Conservation (phyloP, 352 stramenopile genomes). For the Pythium volutum region DNA sequence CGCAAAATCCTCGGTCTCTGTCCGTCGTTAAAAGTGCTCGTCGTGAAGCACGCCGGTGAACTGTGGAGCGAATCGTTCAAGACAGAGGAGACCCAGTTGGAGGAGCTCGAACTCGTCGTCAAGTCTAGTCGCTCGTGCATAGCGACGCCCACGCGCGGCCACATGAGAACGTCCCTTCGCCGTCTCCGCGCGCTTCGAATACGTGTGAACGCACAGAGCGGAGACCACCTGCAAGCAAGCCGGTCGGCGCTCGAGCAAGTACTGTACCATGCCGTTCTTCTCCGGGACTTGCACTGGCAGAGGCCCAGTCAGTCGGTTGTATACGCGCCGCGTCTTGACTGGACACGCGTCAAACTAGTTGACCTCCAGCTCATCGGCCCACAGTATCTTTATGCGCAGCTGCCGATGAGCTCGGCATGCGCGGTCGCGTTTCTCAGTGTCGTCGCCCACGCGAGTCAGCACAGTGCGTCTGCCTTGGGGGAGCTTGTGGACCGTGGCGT, state of each 20-base stretch:
- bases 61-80: no score
- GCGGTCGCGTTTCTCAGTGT: conserved; percentile 1
- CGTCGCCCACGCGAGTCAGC: background rate
- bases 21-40: background rate
- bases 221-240: background rate
- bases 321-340: background rate
- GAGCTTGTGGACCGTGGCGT: background rate
- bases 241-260: background rate
- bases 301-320: background rate
- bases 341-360: background rate
- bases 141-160: no score
- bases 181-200: background rate
- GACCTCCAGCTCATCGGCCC: background rate
- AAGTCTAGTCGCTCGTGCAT: background rate
- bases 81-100: background rate
- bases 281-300: background rate
- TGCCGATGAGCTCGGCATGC: background rate
- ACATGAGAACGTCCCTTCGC: background rate
- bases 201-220: background rate
- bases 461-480: background rate
- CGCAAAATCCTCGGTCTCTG: background rate
- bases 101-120: background rate
- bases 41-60: background rate
- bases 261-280: background rate
- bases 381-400: background rate